Evolutionary conservation across 1,139 yeast species (phyloP).

Genomic region (Lodderomyces parapsilosis): DNA sequence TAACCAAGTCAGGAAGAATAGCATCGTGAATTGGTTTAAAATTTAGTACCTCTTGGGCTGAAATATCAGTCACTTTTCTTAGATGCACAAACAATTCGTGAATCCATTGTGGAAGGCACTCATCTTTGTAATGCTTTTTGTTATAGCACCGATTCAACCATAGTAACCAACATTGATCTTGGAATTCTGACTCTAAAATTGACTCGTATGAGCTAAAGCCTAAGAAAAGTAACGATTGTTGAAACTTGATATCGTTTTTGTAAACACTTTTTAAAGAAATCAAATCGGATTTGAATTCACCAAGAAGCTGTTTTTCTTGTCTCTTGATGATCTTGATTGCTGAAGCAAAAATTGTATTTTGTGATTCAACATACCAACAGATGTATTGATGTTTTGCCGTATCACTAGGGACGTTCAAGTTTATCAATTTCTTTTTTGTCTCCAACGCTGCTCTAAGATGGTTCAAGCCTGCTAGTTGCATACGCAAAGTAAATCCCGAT

Average conservation of each 20-base stretch:
- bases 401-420: constrained; percentile 10
- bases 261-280: constrained; percentile 55
- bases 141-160: constrained; percentile 65
- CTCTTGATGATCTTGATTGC: constrained; percentile 49
- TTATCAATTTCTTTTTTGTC: constrained; percentile 34
- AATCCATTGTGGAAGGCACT: constrained; percentile 55
- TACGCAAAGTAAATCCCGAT: constrained; percentile 41
- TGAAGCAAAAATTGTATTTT: constrained; percentile 44
- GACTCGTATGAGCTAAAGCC: constrained; percentile 59
- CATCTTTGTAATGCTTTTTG: constrained; percentile 34
- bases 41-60: constrained; percentile 55
- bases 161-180: constrained; percentile 60
- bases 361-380: constrained; percentile 41
- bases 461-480: constrained; percentile 59
- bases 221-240: constrained; percentile 54
- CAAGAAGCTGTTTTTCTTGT: constrained; percentile 50
- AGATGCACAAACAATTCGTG: constrained; percentile 42
- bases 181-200: constrained; percentile 43
- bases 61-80: constrained; percentile 26
- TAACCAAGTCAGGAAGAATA: constrained; percentile 51
- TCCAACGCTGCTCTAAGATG: constrained; percentile 54
- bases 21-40: constrained; percentile 54
- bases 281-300: constrained; percentile 34
- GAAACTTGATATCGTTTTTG: constrained; percentile 55
- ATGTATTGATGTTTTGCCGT: constrained; percentile 22